A percentile compares a stretch with the other conserved stretches of the same genome.
Conservation (phyloP, 345 rosid species). For the Lenwebbia sp. region DNA sequence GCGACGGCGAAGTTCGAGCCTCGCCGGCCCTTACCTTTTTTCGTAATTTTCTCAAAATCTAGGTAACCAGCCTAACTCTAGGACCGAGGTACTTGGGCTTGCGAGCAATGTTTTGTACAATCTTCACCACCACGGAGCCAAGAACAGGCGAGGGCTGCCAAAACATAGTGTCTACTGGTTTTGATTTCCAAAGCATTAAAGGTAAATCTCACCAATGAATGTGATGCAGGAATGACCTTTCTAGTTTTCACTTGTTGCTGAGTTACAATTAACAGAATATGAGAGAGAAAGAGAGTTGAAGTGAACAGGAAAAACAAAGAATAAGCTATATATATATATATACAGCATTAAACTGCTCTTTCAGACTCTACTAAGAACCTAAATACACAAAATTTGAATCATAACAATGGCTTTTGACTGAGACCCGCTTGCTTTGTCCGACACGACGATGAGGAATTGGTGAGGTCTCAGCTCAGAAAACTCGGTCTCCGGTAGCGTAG, state of each 20-base stretch:
- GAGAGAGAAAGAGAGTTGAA: neutral
- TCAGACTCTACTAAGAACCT: neutral
- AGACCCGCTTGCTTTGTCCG: neutral
- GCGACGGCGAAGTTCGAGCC: no score
- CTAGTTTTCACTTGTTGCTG: neutral
- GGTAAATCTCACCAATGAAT: neutral
- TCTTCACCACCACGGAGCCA: neutral
- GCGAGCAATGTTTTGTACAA: neutral
- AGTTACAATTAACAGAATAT: neutral
- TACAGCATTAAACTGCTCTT: neutral
- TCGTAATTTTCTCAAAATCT: no score
- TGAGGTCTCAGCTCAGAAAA: slow-evolving; percentile 26
- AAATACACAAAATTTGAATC: neutral
- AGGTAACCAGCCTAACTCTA: neutral
- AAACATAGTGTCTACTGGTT: neutral
- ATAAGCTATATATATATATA: neutral
- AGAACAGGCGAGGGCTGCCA: neutral
- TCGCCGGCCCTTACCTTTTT: no score
- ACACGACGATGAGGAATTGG: neutral
- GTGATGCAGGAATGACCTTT: neutral
- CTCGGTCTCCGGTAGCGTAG: slow-evolving; percentile 74
- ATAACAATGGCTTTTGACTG: neutral
- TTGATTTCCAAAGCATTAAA: neutral
- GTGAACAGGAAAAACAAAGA: neutral
- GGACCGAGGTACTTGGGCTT: neutral